Base-by-base conservation (phyloP, 2,329 filamentous ascomycete species). In the Aspergillus sojae region DNA sequence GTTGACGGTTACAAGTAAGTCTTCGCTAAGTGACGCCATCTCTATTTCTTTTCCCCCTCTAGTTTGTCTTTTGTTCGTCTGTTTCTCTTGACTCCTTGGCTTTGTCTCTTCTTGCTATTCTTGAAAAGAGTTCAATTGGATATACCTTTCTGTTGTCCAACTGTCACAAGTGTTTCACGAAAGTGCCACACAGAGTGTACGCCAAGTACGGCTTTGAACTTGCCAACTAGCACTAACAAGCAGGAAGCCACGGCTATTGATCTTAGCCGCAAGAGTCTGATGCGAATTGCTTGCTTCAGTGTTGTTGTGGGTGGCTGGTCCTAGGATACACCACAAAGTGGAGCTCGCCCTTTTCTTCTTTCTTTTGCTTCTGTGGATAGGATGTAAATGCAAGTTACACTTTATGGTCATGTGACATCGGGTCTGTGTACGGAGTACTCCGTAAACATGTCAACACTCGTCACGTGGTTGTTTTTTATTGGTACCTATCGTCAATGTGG, bases 1-100 rank as follows among this genome's bases (percentile, higher is more conserved):
- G 85, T 99, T 99, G 83, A 99, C 95, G 69, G 93, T 96, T 72
- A 88, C 89, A 78, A 99, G 88, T 81, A 99, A 85, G 81, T 99
- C 94, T 81, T 99, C 95, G 77, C 95, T 94, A 74, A 99, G 89
- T 75, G 94, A 89, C 77, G 95, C 91, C 95, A 98, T 99, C n/a
- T 67, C 77, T 60, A 32, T 23, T 26, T 30, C 21, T 26, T 1
- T 39, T 53, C 7, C 9, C 16, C 26, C 55, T 14, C 23, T 21
- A 9, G 39, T 36, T 41, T 41, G 39, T 19, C 6, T n/a, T 41
- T n/a, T 41, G 39, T 45, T n/a, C 14, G 45, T 26, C 39, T 46
- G 43, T 23, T 11, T 46, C 12, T 34, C 32, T 36, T 5, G 32
- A 3, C 4, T 26, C 10, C 14, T 19, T 55, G 16, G 21, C 5